Evolutionary conservation across 306 rosid species (phyloP).

Genomic region (peach (Prunus persica)): Prunus_persica_NCBIv2 NC_034009.1:21156001-21156500

Average conservation of each 20-base stretch:
- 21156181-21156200: no score
- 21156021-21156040: conserved; percentile 71
- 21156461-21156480: not conserved
- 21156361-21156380: not conserved
- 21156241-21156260: not conserved
- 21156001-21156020: conserved; percentile 71
- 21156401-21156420: not conserved
- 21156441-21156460: not conserved
- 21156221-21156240: not conserved
- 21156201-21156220: not conserved
- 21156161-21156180: no score
- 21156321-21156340: not conserved
- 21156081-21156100: no score
- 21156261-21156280: not conserved
- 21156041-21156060: conserved; percentile 35
- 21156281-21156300: not conserved
- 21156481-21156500: conserved; percentile 1
- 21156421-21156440: not conserved
- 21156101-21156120: no score
- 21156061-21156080: conserved; percentile 14
- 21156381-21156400: not conserved
- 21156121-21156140: no score
- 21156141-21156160: no score
- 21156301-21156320: not conserved
- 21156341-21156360: not conserved